These are phyloP conservation scores for Pseudotsuga menziesii DNA, from an alignment of 75 land plant genomes.

Conservation along the genomic window DNA sequence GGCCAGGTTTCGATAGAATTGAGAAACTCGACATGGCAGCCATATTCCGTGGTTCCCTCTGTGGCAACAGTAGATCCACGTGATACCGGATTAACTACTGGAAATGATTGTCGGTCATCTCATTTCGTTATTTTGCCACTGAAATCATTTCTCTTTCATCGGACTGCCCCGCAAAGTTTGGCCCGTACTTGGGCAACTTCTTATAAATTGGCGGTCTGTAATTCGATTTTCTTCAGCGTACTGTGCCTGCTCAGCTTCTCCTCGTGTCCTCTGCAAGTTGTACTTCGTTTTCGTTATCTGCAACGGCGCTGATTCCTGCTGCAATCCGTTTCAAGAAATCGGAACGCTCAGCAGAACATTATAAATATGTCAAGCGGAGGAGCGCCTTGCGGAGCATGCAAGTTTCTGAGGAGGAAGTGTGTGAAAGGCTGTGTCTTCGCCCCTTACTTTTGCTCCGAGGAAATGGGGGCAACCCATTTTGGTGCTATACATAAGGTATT, in stretches of 20 bases:
- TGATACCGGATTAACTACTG: neutral
- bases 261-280: neutral
- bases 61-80: neutral
- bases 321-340: too few species aligned
- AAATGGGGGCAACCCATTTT: constrained; percentile 42
- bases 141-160: neutral
- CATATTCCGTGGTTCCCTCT: neutral
- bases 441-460: constrained; percentile 40
- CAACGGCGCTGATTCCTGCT: too few species aligned
- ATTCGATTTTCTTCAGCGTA: neutral
- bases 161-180: neutral
- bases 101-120: neutral
- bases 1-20: too few species aligned
- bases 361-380: constrained; percentile 11
- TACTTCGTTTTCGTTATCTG: too few species aligned
- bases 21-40: neutral
- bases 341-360: neutral
- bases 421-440: constrained; percentile 43
- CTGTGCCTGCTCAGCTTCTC: too few species aligned
- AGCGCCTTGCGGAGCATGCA: constrained; percentile 44
- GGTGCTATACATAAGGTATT: constrained; percentile 50
- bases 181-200: neutral
- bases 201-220: too few species aligned
- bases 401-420: constrained; percentile 46
- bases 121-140: too few species aligned